Evolutionary conservation across 176 grass and related monocot species (phyloP), one percentile per base, ranked within the genome.

Genomic region (Puya raimondii): DNA sequence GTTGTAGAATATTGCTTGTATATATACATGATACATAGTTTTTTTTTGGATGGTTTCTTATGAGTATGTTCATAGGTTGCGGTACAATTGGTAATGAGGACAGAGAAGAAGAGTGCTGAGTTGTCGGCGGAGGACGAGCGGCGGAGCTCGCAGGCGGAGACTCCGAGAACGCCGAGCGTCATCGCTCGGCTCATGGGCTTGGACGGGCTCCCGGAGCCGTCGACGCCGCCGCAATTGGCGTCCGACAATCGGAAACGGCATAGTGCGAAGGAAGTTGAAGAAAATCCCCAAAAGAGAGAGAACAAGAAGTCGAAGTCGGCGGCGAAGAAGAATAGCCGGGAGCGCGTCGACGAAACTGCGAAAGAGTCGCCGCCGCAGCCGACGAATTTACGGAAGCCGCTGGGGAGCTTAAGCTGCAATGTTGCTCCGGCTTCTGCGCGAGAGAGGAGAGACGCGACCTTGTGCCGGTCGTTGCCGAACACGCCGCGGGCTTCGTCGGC

Each of bases 131-230:
- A 75, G 16, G 68, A 80, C 21, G 78, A 80, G 54, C 54, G 58
- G 79, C 68, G 79, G 47, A 69, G 64, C 57, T 73, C 84, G 29
- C 81, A 85, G 79, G 79, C 84, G n/a, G 91, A 80, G n/a, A 95
- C 91, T 49, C 91, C 91, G 3, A 65, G 91, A 21, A 95, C 87
- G 54, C 91, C 87, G 12, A 78, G 91, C 79, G 78, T 95, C 49
- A 84, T 90, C 13, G 91, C 91, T 18, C 84, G 91, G 0, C 85
- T 95, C 67, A 95, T 95, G 91, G 91, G 87, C 69, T 77, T 95
- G 74, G 84, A 90, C 63, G 87, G 81, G 54, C 77, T 95, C 15
- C 91, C 91, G 1, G 78, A 92, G 16, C 47, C 77, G 2, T 15
- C 80, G 23, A 54, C 81, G 23, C 79, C 88, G 1, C 73, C 83